A percentile compares a stretch with the other conserved stretches of the same genome.
Evolutionary conservation across 2,329 filamentous ascomycete genomes (phyloP).

Genomic region (Fusarium sp.): DNA sequence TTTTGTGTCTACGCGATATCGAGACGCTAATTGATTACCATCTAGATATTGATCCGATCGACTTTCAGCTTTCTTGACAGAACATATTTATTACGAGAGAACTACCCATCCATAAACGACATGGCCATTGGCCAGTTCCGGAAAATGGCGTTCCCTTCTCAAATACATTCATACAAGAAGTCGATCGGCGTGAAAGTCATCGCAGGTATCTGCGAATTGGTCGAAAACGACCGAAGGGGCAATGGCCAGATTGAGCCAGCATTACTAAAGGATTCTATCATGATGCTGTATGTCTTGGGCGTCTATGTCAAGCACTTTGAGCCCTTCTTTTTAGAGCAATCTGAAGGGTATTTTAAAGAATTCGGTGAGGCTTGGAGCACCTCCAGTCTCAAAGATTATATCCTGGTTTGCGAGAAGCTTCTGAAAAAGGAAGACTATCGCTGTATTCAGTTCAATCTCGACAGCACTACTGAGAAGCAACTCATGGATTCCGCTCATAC

Average conservation of each 20-base stretch:
- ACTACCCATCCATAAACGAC: slow-evolving; percentile 79
- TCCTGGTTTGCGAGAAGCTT: slow-evolving; percentile 74
- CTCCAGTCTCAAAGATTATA: slow-evolving; percentile 78
- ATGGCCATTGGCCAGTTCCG: slow-evolving; percentile 83
- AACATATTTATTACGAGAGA: slow-evolving; percentile 82
- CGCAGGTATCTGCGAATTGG: slow-evolving; percentile 76
- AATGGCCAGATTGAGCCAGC: slow-evolving; percentile 67
- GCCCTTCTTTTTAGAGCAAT: slow-evolving; percentile 75
- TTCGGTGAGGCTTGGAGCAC: slow-evolving; percentile 77
- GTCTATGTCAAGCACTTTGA: slow-evolving; percentile 87
- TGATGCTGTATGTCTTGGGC: slow-evolving; percentile 86
- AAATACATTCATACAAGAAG: slow-evolving; percentile 15
- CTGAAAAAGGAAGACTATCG: slow-evolving; percentile 78
- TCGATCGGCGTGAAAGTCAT: slow-evolving; percentile 51
- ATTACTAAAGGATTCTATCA: slow-evolving; percentile 79
- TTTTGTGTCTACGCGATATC: neutral
- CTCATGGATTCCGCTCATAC: slow-evolving; percentile 79
- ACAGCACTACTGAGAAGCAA: slow-evolving; percentile 83
- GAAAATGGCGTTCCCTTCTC: slow-evolving; percentile 61
- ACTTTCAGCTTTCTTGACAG: slow-evolving; percentile 96
- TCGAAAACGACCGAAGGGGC: slow-evolving; percentile 76
- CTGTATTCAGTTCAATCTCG: slow-evolving; percentile 84
- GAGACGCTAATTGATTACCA: slow-evolving; percentile 18
- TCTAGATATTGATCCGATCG: slow-evolving; percentile 79
- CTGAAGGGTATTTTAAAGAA: slow-evolving; percentile 73